These are phyloP conservation scores for Triangularia setosa DNA, from an alignment of 2,329 filamentous ascomycete species.

Conservation along the genomic window DNA sequence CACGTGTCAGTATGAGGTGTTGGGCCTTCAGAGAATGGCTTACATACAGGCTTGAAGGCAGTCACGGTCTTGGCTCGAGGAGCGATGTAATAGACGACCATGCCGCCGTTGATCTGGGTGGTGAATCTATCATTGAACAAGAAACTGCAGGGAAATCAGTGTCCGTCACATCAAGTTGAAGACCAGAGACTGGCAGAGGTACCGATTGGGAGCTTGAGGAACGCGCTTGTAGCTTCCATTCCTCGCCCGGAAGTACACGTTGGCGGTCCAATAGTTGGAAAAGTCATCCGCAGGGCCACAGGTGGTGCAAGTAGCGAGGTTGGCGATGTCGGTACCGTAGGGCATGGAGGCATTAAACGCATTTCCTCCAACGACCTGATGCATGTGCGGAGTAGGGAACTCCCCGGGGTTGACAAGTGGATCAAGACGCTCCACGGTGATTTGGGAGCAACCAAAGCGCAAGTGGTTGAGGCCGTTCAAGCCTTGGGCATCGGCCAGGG, in stretches of 20 bases:
- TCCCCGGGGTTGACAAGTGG: conserved; percentile 17
- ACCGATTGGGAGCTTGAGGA: conserved; percentile 29
- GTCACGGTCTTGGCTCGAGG: conserved; percentile 39
- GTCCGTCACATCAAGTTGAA: not conserved
- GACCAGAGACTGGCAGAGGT: not conserved
- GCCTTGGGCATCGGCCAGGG: conserved; percentile 6
- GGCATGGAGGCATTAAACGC: conserved; percentile 31
- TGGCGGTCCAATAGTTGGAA: conserved; percentile 24
- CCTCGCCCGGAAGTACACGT: conserved; percentile 32
- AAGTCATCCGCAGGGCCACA: conserved; percentile 31
- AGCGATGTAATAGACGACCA: conserved; percentile 44
- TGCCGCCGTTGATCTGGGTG: conserved; percentile 38
- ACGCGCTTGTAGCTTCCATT: conserved; percentile 35
- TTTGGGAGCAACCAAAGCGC: conserved; percentile 17
- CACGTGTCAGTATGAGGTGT: conserved; percentile 33
- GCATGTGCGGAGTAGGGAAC: conserved; percentile 16
- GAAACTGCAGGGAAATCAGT: conserved; percentile 22
- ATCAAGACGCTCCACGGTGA: conserved; percentile 16
- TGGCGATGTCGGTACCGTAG: conserved; percentile 3
- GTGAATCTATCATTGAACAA: conserved; percentile 40
- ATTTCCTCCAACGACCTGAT: conserved; percentile 19
- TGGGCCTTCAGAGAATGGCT: conserved; percentile 38
- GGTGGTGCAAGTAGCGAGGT: conserved; percentile 16
- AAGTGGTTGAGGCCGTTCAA: conserved; percentile 4
- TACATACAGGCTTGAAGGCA: conserved; percentile 50